phyloP scores from a whole-genome alignment of 805 yeast species.

The Ogataea degrootiae region DNA sequence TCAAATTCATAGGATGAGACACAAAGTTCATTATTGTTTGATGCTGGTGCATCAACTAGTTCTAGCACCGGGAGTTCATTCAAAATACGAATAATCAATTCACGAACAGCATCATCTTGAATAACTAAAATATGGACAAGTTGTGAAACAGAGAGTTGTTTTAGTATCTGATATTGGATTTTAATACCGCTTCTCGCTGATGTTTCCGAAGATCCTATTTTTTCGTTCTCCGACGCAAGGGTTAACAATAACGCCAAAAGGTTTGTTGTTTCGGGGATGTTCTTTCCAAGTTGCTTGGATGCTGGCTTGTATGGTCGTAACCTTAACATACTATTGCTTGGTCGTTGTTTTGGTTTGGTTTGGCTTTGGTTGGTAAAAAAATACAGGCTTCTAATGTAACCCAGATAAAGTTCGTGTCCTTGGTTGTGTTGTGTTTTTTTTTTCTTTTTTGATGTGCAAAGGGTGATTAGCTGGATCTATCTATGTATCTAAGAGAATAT shows the following conservation, averaged over 20 bases:
- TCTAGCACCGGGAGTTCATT: neutral
- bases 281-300: neutral
- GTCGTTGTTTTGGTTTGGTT: neutral
- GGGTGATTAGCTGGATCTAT: too few relatives aligned
- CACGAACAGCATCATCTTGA: neutral
- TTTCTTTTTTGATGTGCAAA: too few relatives aligned
- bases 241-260: slow-evolving; percentile 1
- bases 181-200: neutral
- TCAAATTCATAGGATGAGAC: slow-evolving; percentile 2
- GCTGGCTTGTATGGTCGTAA: neutral
- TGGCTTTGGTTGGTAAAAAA: too few relatives aligned
- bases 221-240: neutral
- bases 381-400: too few relatives aligned
- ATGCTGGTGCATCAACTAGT: slow-evolving; percentile 2
- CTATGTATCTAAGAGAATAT: too few relatives aligned
- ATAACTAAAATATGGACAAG: slow-evolving; percentile 7
- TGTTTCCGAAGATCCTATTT: neutral
- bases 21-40: neutral
- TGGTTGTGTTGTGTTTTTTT: too few relatives aligned
- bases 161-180: slow-evolving; percentile 5
- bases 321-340: neutral
- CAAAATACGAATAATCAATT: neutral
- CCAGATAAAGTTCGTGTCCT: neutral
- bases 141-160: slow-evolving; percentile 6
- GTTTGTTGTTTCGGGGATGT: neutral